Evolutionary conservation across 2,329 filamentous ascomycete species (phyloP), one percentile per base, ranked within the genome.

Genomic region (Aspergillus tamarii): DNA sequence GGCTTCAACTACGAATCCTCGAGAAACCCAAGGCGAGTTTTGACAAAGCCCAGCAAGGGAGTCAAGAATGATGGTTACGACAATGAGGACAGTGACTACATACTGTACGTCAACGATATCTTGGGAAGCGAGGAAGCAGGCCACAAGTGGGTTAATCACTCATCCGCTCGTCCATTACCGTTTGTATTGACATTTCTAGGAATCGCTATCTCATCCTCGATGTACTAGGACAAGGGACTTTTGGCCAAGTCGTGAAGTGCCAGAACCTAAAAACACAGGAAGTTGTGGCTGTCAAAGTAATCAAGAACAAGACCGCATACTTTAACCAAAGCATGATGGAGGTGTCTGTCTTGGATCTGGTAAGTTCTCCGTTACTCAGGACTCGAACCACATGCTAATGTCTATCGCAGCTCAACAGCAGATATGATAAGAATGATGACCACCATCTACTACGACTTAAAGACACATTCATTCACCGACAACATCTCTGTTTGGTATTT

Each of bases 251-350:
- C 36, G 95, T 99, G 65, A 99, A 99, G 79, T 99, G 95, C 76
- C 95, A 99, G 78, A 99, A 99, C 73, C 81, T 99, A 72, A 97
- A 97, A 82, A 98, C 95, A 0, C 94, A 97, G 77, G 95, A 99
- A 80, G 95, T 99, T 45, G 95, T 99, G 52, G 95, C 95, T 4
- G 95, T 99, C 70, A 99, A 99, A 81, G 95, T 99, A 60, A 95
- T 99, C 82, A 99, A 99, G 82, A 99, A 99, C 80, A 90, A 94
- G 73, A 99, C 95, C 1, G 95, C 95, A 43, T 99, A 99, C 79
- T 99, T 99, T 83, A 99, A 99, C 76, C 95, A 99, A 80, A 98
- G 95, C 79, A 99, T 99, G 95, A 99, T 99, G 95, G 95, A 99
- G 77, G 95, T 99, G 36, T 99, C 95, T 1, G 95, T 99, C 28